Evolutionary conservation across 2,329 filamentous ascomycete genomes (phyloP), one percentile per base, ranked within the genome.

Genomic region (Phialemoniopsis sp.): DNA sequence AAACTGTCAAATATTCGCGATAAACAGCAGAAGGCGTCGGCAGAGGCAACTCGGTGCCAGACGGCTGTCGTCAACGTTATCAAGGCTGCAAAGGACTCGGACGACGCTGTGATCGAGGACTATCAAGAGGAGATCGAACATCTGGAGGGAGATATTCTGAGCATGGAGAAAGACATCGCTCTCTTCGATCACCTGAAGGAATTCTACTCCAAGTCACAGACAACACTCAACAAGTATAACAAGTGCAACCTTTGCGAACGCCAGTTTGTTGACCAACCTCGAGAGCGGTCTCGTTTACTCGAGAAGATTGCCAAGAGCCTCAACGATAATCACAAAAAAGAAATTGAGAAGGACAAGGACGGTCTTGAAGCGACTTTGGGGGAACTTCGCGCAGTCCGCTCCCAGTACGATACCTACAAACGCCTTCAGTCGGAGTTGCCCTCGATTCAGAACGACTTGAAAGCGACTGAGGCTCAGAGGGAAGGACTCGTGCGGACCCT

Each of bases 161-260:
- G 81, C 5, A 73, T 78, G 26, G 73, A 80, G 44, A 80, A 80
- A 38, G 83, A 91, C 42, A 69, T 85, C 13, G 82, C 80, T 40
- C 78, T 86, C 37, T 85, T 77, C 46, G 78, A 80, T 37, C 79
- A 81, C 21, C 70, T 90, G 46, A 76, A 82, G 35, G 73, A 83
- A 13, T 94, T 88, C 58, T 89, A 87, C 57, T 68, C 67, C 33
- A 77, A 79, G 37, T 89, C 85, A 53, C 67, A 88, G 37, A 72
- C 78, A 29, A 73, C 72, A 16, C 75, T 87, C 10, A 73, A 85
- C 39, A 70, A 79, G 28, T 77, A 85, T 39, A 85, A 88, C 49
- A 76, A 76, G 33, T 97, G 91, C 58, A 75, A 80, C 28, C 78
- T 93, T 16, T 97, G 91, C 55, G 73, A 78, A 32, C 78, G 89